Conservation (phyloP, 2,329 filamentous ascomycete species). For the Verticillium isaacii region DNA sequence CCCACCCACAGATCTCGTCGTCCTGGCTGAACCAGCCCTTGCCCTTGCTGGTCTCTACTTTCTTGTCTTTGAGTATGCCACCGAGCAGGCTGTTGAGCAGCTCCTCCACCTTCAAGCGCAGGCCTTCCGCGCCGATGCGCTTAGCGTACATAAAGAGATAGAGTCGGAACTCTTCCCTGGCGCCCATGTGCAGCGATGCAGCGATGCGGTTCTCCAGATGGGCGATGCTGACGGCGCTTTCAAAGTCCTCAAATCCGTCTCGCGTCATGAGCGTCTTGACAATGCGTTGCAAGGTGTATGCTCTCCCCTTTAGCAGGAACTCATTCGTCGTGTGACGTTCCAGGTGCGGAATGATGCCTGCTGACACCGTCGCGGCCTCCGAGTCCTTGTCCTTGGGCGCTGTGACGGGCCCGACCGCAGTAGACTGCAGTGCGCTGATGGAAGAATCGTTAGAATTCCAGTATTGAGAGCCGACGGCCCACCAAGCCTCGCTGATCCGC, state of each 20-base stretch:
- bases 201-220: slow-evolving; percentile 94
- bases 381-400: slow-evolving; percentile 39
- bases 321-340: slow-evolving; percentile 95
- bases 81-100: slow-evolving; percentile 78
- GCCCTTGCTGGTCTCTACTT: slow-evolving; percentile 38
- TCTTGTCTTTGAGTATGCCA: slow-evolving; percentile 58
- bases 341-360: slow-evolving; percentile 87
- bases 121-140: slow-evolving; percentile 83
- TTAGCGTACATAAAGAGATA: slow-evolving; percentile 99
- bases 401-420: slow-evolving; percentile 55
- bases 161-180: slow-evolving; percentile 86
- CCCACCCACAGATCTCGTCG: slow-evolving; percentile 84
- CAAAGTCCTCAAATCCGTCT: slow-evolving; percentile 89
- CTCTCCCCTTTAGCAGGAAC: slow-evolving; percentile 83
- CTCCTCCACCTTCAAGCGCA: slow-evolving; percentile 88
- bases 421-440: slow-evolving; percentile 72
- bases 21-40: slow-evolving; percentile 62
- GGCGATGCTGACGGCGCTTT: slow-evolving; percentile 85
- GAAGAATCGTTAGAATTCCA: slow-evolving; percentile 97
- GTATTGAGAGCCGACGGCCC: slow-evolving; percentile 95
- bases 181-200: slow-evolving; percentile 76
- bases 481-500: slow-evolving; percentile 93
- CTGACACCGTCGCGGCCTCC: slow-evolving; percentile 63
- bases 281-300: slow-evolving; percentile 84
- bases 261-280: slow-evolving; percentile 84